Conservation (phyloP, 768 basidiomycete genomes). For the Mrakia gelida region DNA sequence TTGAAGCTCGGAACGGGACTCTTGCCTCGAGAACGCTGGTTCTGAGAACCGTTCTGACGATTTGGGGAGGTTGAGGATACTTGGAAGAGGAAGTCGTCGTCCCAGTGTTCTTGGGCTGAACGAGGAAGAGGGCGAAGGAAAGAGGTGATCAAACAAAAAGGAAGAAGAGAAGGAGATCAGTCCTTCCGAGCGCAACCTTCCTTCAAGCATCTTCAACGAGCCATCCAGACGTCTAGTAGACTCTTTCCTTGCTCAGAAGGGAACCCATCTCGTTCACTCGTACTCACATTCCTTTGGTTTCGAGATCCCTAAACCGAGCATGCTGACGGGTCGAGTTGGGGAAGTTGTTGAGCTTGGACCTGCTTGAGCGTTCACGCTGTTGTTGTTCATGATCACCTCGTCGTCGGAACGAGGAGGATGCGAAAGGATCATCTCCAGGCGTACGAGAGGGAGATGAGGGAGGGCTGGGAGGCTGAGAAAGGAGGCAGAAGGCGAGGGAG, state of each 20-base stretch:
- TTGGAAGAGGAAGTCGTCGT: constrained; percentile 15
- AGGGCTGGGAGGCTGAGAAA: neutral
- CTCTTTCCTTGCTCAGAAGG: neutral
- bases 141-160: too few relatives aligned
- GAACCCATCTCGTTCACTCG: neutral
- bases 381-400: neutral
- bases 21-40: neutral
- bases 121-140: neutral
- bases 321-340: neutral
- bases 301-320: neutral
- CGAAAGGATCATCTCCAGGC: neutral
- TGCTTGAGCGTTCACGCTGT: neutral
- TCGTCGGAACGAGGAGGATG: neutral
- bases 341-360: neutral
- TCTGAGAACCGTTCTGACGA: neutral
- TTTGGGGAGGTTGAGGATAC: neutral
- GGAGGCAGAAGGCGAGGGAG: neutral
- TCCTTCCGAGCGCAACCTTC: constrained; percentile 2
- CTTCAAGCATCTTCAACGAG: too few relatives aligned
- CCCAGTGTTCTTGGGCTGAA: constrained; percentile 12
- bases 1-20: constrained; percentile 19
- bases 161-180: neutral
- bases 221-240: neutral
- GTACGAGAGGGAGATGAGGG: neutral
- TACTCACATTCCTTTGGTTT: constrained; percentile 1